These are phyloP conservation scores for Suillus hirtellus DNA, from an alignment of 768 basidiomycete species.

Conservation along the genomic window DNA sequence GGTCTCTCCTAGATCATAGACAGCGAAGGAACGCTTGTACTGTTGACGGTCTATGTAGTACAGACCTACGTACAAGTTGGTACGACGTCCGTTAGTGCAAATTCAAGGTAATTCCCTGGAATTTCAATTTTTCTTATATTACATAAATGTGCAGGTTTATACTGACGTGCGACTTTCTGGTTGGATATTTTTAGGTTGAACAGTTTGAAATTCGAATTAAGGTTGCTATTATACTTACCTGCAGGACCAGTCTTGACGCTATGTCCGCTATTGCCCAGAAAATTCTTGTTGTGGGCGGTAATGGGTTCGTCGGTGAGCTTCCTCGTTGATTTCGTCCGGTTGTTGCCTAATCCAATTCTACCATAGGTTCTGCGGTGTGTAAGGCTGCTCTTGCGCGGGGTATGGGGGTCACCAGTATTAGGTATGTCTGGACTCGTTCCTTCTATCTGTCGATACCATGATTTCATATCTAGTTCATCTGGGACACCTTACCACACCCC, in stretches of 20 bases:
- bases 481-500: slow-evolving; percentile 83
- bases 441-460: not conserved
- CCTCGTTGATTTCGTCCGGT: not conserved
- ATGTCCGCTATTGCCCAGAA: slow-evolving; percentile 40
- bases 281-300: slow-evolving; percentile 92
- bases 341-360: not conserved
- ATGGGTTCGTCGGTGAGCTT: slow-evolving; percentile 87
- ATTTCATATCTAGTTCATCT: slow-evolving; percentile 62
- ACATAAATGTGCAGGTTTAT: not conserved
- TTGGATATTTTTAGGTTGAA: not conserved
- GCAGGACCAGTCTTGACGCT: not conserved
- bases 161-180: not conserved
- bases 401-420: slow-evolving; percentile 86
- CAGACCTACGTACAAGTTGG: no score
- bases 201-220: no score
- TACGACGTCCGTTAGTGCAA: no score
- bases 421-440: slow-evolving; percentile 42
- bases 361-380: slow-evolving; percentile 88
- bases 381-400: slow-evolving; percentile 83
- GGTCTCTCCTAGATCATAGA: no score
- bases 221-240: not conserved
- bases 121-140: not conserved
- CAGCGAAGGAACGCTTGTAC: no score
- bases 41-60: no score
- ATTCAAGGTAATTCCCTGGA: no score